These are phyloP conservation scores for Solanum pennellii DNA, from an alignment of 257 asterid species.

Conservation along the genomic window DNA sequence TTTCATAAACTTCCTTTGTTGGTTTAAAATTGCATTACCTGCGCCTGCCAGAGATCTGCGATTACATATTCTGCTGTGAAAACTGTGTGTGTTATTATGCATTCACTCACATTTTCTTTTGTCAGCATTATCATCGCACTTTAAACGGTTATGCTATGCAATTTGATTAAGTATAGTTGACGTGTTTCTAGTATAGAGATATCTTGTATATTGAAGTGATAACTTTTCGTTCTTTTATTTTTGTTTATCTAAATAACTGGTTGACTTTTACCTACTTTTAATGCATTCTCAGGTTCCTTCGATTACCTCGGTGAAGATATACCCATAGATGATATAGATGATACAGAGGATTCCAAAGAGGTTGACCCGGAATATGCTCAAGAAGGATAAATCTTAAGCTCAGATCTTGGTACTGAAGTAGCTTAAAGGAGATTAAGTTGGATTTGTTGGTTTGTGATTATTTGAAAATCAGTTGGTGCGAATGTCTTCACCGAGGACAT, in stretches of 20 bases:
- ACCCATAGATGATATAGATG: constrained; percentile 42
- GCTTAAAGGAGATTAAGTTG: neutral
- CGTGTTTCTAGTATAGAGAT: neutral
- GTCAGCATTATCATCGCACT: neutral
- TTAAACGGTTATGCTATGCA: neutral
- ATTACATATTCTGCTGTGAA: neutral
- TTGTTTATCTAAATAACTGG: neutral
- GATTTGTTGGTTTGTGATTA: neutral
- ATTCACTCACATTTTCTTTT: neutral
- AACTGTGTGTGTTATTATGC: neutral
- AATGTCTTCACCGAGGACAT: neutral
- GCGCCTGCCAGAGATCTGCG: neutral
- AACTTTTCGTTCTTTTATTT: neutral
- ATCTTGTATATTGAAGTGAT: neutral
- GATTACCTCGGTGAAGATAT: constrained; percentile 45
- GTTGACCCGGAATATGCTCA: neutral
- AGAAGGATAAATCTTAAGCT: neutral
- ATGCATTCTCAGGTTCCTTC: constrained; percentile 21
- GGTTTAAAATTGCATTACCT: neutral
- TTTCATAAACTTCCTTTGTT: neutral
- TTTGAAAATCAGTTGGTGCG: neutral
- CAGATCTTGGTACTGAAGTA: neutral
- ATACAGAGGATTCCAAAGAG: constrained; percentile 19
- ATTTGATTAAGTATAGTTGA: neutral
- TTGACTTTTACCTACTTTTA: neutral